Conservation (phyloP, 2,329 filamentous ascomycete genomes). For the Penicillium freii region DNA sequence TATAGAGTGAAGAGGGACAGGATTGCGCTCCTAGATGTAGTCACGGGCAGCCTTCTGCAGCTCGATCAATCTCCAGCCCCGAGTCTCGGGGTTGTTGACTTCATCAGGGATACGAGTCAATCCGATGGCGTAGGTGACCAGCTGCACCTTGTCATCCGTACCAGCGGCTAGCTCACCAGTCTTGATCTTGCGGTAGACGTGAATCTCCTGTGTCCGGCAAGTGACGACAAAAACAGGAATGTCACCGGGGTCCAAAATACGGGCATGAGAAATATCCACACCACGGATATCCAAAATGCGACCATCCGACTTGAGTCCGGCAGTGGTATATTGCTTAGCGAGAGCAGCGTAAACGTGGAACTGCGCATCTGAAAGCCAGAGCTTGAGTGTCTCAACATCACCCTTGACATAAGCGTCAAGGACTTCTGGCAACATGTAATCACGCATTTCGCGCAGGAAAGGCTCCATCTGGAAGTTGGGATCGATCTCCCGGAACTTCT, state of each 20-base stretch:
- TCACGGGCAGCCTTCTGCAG: conserved; percentile 97
- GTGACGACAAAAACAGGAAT: conserved; percentile 93
- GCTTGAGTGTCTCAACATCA: conserved; percentile 82
- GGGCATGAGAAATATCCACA: conserved; percentile 66
- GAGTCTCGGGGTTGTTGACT: conserved; percentile 92
- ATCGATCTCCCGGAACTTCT: conserved; percentile 95
- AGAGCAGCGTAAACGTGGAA: conserved; percentile 96
- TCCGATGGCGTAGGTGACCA: conserved; percentile 96
- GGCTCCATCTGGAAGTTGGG: conserved; percentile 92
- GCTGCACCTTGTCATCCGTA: conserved; percentile 98
- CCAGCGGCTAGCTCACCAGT: conserved; percentile 84
- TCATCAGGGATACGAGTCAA: conserved; percentile 92
- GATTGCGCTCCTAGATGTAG: conserved; percentile 59
- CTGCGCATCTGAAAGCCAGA: conserved; percentile 95
- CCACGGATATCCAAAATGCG: conserved; percentile 92
- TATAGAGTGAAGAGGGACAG: background rate
- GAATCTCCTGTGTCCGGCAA: conserved; percentile 93
- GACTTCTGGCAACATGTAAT: conserved; percentile 96
- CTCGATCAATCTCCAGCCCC: conserved; percentile 96
- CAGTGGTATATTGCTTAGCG: conserved; percentile 91
- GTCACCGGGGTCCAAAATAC: conserved; percentile 50
- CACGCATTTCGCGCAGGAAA: conserved; percentile 90
- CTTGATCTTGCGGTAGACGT: conserved; percentile 93
- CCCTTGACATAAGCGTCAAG: conserved; percentile 98
- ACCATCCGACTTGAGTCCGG: conserved; percentile 90